phyloP scores from a whole-genome alignment of 1,139 yeast genomes.

The Candida sojae region DNA sequence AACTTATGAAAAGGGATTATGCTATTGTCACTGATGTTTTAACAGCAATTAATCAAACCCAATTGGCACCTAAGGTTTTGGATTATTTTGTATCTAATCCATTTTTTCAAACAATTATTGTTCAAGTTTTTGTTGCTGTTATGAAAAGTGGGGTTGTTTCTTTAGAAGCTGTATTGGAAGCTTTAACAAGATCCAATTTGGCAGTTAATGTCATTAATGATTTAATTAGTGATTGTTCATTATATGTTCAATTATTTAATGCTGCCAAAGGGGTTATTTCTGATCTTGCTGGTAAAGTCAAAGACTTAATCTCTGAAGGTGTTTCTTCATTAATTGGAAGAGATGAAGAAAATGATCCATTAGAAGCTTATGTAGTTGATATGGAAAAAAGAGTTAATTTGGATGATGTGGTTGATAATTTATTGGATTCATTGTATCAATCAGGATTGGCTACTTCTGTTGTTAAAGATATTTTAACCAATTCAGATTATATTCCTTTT shows the following conservation, averaged over 20 bases:
- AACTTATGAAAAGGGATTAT: constrained; percentile 32
- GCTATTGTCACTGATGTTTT: constrained; percentile 45
- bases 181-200: constrained; percentile 42
- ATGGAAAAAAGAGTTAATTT: constrained; percentile 26
- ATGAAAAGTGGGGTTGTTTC: constrained; percentile 35
- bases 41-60: constrained; percentile 38
- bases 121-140: constrained; percentile 32
- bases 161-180: constrained; percentile 35
- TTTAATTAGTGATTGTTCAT: constrained; percentile 42
- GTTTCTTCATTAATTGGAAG: constrained; percentile 19
- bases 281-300: constrained; percentile 32
- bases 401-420: constrained; percentile 33
- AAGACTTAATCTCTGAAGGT: constrained; percentile 24
- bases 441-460: constrained; percentile 48
- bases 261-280: constrained; percentile 31
- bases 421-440: constrained; percentile 41
- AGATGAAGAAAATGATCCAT: constrained; percentile 14
- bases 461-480: constrained; percentile 42
- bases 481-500: constrained; percentile 38
- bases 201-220: constrained; percentile 38
- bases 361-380: constrained; percentile 9
- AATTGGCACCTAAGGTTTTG: constrained; percentile 40
- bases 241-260: constrained; percentile 39
- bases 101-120: constrained; percentile 38
- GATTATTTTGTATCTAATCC: constrained; percentile 36